A percentile compares a stretch with the other conserved stretches of the same genome.
phyloP scores from a whole-genome alignment of 768 basidiomycete species.

The Pleurotus salmoneostramineus region DNA sequence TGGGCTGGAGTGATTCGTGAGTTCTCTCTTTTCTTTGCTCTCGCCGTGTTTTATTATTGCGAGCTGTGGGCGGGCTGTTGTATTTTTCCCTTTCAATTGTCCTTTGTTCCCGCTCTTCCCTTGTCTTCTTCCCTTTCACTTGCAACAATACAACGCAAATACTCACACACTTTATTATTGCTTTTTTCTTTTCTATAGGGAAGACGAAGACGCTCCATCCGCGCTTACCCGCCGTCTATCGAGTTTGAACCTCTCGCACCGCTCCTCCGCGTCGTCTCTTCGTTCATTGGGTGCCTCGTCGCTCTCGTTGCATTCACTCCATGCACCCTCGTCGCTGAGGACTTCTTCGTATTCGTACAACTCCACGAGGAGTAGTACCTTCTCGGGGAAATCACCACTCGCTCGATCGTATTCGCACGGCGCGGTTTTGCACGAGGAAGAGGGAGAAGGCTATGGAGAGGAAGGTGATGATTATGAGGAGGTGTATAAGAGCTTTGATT shows the following conservation, averaged over 20 bases:
- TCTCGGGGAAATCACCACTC: constrained; percentile 20
- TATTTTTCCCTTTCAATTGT: not conserved
- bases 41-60: not conserved
- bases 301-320: constrained; percentile 7
- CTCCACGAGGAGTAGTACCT: not conserved
- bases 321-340: not conserved
- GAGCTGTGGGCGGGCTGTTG: not conserved
- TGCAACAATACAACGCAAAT: not conserved
- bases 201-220: constrained; percentile 73
- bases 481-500: constrained; percentile 5
- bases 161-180: not conserved
- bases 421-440: constrained; percentile 8
- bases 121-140: not conserved
- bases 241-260: constrained; percentile 44
- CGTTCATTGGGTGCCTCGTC: constrained; percentile 14
- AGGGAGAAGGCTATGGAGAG: not conserved
- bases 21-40: constrained; percentile 12
- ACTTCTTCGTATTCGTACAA: not conserved
- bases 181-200: constrained; percentile 30
- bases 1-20: constrained; percentile 75
- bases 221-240: constrained; percentile 63
- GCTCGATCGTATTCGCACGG: constrained; percentile 23
- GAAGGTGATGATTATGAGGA: not conserved
- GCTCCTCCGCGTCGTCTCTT: constrained; percentile 42
- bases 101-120: not conserved